These are phyloP conservation scores for Nemania sp. DNA, from an alignment of 2,329 filamentous ascomycete species.

Conservation along the genomic window DNA sequence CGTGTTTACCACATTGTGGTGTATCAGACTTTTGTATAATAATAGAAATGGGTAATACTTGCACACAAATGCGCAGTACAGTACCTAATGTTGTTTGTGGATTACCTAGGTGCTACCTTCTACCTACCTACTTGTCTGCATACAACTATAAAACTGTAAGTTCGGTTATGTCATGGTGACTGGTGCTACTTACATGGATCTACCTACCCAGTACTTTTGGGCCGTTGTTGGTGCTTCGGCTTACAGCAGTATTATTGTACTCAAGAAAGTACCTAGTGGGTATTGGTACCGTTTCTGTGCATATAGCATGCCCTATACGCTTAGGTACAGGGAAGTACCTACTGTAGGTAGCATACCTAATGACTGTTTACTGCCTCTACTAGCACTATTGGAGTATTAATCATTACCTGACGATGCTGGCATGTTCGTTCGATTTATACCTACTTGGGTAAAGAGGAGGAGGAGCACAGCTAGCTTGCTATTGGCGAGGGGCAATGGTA, in stretches of 20 bases:
- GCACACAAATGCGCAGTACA: background rate
- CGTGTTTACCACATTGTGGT: conserved; percentile 18
- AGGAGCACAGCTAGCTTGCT: background rate
- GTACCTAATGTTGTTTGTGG: background rate
- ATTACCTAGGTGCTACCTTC: background rate
- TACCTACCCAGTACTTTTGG: background rate
- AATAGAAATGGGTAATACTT: conserved; percentile 24
- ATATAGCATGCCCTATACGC: no score
- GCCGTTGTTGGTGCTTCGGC: background rate
- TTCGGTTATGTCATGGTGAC: conserved; percentile 19
- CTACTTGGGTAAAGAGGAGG: background rate
- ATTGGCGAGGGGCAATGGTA: conserved; percentile 6
- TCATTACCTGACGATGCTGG: background rate
- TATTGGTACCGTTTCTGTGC: background rate
- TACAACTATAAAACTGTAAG: conserved; percentile 5
- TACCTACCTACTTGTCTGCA: background rate
- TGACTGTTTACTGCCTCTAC: background rate
- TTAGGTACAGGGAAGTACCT: no score
- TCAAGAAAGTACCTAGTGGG: background rate
- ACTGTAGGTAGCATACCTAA: background rate
- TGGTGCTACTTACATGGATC: background rate
- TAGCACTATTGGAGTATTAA: conserved; percentile 26
- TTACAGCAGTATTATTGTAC: background rate
- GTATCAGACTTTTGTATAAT: conserved; percentile 11
- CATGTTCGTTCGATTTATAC: background rate